Percentiles rank a stretch among this genome's conserved stretches.
phyloP scores from a whole-genome alignment of 139 green algal species.

The Micractinium sp. region DNA sequence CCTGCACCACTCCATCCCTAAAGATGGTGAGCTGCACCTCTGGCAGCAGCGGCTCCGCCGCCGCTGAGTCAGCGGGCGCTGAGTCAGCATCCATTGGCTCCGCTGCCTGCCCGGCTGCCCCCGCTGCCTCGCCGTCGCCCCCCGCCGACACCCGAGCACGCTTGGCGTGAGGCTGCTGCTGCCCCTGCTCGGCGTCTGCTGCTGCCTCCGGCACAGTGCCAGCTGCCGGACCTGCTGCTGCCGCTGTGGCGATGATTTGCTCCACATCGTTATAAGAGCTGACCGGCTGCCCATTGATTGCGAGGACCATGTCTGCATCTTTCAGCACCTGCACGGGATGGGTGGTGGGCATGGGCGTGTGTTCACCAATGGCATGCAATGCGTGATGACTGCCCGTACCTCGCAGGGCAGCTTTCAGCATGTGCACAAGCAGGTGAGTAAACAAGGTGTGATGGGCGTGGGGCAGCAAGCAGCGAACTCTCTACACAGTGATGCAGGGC shows the following conservation, averaged over 20 bases:
- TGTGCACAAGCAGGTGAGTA: not conserved
- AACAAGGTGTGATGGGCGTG: too few species aligned
- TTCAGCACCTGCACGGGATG: conserved; percentile 55
- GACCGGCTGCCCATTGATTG: conserved; percentile 71
- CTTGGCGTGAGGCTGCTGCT: not conserved
- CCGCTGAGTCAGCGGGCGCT: not conserved
- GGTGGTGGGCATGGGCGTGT: too few species aligned
- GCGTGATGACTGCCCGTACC: too few species aligned
- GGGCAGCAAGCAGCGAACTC: too few species aligned
- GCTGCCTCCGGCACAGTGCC: not conserved
- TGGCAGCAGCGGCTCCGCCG: not conserved
- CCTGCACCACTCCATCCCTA: conserved; percentile 12
- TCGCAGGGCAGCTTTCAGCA: too few species aligned
- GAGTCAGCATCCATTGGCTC: not conserved
- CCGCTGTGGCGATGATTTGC: conserved; percentile 6
- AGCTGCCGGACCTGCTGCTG: not conserved
- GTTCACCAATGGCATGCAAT: too few species aligned
- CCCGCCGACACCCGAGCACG: not conserved
- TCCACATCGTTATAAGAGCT: conserved; percentile 79
- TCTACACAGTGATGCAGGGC: too few species aligned
- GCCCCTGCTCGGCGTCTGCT: not conserved
- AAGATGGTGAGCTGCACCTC: conserved; percentile 58
- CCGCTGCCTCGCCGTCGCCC: not conserved
- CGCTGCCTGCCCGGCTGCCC: not conserved
- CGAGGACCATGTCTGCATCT: conserved; percentile 85